Conservation (phyloP, 352 stramenopile genomes). For the Phytopythium oedochilum region DNA sequence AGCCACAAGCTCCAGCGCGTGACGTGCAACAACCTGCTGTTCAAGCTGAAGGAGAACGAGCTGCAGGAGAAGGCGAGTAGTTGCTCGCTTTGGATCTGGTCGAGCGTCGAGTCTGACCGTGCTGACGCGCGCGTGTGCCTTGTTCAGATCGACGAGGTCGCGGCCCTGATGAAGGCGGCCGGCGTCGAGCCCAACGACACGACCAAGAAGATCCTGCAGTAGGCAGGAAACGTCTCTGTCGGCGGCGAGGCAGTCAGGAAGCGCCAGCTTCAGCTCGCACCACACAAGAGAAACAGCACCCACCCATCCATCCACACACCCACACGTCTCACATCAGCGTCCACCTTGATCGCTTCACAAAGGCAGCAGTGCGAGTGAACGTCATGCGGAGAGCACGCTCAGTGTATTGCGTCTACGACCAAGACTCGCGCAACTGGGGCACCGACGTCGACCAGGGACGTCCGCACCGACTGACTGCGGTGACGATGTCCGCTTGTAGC, state of each 20-base stretch:
- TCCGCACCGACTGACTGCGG: too few relatives aligned
- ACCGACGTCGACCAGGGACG: too few relatives aligned
- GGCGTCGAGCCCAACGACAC: conserved; percentile 79
- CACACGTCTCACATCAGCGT: too few relatives aligned
- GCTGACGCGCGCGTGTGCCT: too few relatives aligned
- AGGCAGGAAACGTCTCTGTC: conserved; percentile 8
- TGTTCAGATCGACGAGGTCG: conserved; percentile 65
- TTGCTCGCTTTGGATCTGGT: background rate
- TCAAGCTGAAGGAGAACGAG: conserved; percentile 82
- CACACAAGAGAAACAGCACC: background rate
- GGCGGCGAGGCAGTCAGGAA: background rate
- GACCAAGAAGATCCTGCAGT: conserved; percentile 81
- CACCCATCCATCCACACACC: too few relatives aligned
- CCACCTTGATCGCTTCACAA: too few relatives aligned
- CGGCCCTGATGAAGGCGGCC: conserved; percentile 69
- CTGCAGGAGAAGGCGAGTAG: conserved; percentile 52
- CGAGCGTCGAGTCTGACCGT: background rate
- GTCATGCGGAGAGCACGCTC: background rate
- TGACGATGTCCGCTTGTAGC: too few relatives aligned
- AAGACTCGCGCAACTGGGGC: too few relatives aligned
- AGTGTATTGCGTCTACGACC: background rate
- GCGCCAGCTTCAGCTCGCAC: background rate
- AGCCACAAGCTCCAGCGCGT: conserved; percentile 74
- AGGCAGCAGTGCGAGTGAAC: background rate
- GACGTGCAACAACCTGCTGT: conserved; percentile 85